Base-by-base conservation (phyloP, 1,284 basidiomycete genomes). In the Pseudozyma flocculosa region DNA sequence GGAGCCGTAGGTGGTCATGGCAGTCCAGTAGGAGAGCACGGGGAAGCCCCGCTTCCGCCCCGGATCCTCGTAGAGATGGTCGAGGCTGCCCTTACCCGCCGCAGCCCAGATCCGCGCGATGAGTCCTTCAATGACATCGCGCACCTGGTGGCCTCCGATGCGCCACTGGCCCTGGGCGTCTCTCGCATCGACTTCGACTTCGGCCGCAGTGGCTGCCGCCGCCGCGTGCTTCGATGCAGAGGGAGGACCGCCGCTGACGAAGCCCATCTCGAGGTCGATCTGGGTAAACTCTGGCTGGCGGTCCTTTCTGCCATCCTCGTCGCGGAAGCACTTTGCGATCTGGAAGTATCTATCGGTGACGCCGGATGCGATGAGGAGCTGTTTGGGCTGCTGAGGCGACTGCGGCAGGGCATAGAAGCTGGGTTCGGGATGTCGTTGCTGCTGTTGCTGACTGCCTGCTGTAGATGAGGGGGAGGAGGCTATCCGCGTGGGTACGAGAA, bases 211-310 rank as follows among this genome's bases (percentile, higher is more conserved):
- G 26, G 47, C 40, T 8, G 36, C 7, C 5, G 14, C 29, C 7
- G 17, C 17, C 14, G 10, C 4, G n/a, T 18, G 17, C 15, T 17
- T 15, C 18, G 32, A 7, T 2, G 40, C 9, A 7, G 45, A 46
- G 18, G 36, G 10, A 79, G 77, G 58, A 2, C 76, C 67, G 13
- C 92, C 95, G 19, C 87, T 87, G 23, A 95, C 87, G 79, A 90
- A 96, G 2, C 88, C 90, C 89, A 96, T 93, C 80, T 96, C 93
- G 61, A 96, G 79, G 85, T 96, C 93, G 61, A 96, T 83, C 80
- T 96, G 92, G 19, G 93, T 96, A 79, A 96, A 96, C 79, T 96
- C 93, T 0, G 93, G 92, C 76, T 96, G 93, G 26, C 92, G 84
- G 79, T 96, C 92, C 79, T 89, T 92, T 53, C 92, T 84, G 2